Evolutionary conservation across 306 rosid species (phyloP), one percentile per base, ranked within the genome.

Genomic region (Trichosanthes cucumerina): DNA sequence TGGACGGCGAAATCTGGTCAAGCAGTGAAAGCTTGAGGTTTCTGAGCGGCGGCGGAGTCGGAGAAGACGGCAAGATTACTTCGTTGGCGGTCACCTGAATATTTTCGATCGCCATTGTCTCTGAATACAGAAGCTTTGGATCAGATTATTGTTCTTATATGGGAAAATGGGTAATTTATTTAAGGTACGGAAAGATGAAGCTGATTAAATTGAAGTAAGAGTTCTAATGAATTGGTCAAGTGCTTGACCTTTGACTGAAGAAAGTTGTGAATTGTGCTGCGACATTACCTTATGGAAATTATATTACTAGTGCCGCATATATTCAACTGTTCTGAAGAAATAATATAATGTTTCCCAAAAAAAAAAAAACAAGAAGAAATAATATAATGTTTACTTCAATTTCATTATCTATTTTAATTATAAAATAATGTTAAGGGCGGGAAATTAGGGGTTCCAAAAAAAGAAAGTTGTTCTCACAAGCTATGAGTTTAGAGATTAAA

Each of bases 11-110:
- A 44, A 80, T 10, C 47, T 86, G 89, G 76, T 86, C 87, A 9
- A 86, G 78, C 76, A 81, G 82, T 19, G 89, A 82, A 57, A 86
- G 86, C 18, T 82, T 52, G 77, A 84, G 71, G 26, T 49, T 83
- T 64, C 79, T 81, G 81, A 84, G 89, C 53, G 82, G 58, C 7
- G 52, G 14, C 1, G 89, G 87, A 28, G 86, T 86, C 24, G 82
- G 80, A 21, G 86, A 79, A 4, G 87, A 84, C 52, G 89, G 89
- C 56, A 73, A 81, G 75, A 86, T 66, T 9, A 59, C 47, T 76
- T 84, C 81, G 3, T 47, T 38, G 31, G 79, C 84, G 60, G 53
- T 63, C 0, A 82, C 80, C 23, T 80, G 64, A 31, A 82, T 11
- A 72, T 15, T 36, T 59, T 4, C 28, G 7, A 26, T 28, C 38